Conservation (phyloP, 192 early-diverging fungal species). For the Coemansia asiatica region DNA sequence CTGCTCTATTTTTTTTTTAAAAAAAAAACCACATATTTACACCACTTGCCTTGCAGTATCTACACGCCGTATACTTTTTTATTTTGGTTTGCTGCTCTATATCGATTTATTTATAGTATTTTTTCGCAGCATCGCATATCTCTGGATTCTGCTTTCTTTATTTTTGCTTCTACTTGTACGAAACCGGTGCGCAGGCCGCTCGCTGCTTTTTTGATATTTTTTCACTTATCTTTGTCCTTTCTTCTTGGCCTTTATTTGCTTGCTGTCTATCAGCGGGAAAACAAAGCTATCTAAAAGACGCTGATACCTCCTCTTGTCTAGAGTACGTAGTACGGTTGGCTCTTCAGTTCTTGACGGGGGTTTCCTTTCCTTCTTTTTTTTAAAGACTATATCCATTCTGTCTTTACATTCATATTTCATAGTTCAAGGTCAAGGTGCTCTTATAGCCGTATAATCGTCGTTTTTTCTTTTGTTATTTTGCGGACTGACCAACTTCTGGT, state of each 20-base stretch:
- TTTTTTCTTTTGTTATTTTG: constrained; percentile 3
- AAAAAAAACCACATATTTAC: background rate
- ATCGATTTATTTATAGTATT: background rate
- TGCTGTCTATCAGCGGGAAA: no score
- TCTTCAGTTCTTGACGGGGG: no score
- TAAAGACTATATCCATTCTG: no score
- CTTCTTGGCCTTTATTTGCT: no score
- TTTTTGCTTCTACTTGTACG: background rate
- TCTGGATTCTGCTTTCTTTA: background rate
- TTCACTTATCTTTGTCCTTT: background rate
- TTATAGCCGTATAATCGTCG: no score
- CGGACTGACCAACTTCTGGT: no score
- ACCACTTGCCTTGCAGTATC: background rate
- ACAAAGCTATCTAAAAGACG: no score
- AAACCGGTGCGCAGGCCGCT: constrained; percentile 13
- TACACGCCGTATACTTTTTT: background rate
- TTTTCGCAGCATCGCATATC: background rate
- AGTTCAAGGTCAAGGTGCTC: no score
- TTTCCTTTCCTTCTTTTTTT: no score
- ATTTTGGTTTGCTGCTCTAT: background rate
- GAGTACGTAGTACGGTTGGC: no score
- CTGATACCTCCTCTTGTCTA: no score
- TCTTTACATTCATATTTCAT: no score
- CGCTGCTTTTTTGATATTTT: background rate
- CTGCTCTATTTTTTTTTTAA: background rate